Percentiles rank a stretch among this genome's conserved stretches.
These are phyloP conservation scores for Ambrosiella cleistominuta DNA, from an alignment of 2,329 filamentous ascomycete genomes.

Conservation along the genomic window DNA sequence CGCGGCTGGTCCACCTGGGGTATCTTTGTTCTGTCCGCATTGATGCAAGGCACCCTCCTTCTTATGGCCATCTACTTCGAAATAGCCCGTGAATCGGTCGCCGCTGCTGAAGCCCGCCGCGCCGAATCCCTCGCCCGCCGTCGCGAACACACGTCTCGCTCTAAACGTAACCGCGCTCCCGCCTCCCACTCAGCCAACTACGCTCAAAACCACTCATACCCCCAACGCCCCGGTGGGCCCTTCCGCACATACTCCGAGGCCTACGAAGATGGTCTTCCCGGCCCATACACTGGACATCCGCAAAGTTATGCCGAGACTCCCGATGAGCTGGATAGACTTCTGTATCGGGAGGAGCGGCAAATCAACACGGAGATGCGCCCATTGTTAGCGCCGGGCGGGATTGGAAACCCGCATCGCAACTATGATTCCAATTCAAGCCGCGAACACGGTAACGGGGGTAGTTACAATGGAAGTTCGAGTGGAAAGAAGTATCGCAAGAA, in stretches of 20 bases:
- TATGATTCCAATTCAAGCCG: neutral
- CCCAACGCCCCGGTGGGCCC: conserved; percentile 21
- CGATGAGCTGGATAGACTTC: conserved; percentile 32
- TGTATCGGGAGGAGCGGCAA: conserved; percentile 33
- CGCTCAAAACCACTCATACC: conserved; percentile 9
- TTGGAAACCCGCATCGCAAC: conserved; percentile 25
- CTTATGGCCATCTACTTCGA: conserved; percentile 67
- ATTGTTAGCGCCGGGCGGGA: conserved; percentile 31
- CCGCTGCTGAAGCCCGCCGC: conserved; percentile 17
- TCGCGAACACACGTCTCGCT: conserved; percentile 15
- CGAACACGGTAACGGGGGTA: neutral
- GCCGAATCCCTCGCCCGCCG: conserved; percentile 19
- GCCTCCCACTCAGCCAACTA: conserved; percentile 2
- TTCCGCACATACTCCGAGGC: conserved; percentile 31
- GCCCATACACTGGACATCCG: conserved; percentile 33
- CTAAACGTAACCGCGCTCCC: conserved; percentile 18
- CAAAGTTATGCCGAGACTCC: conserved; percentile 34
- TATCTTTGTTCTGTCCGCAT: conserved; percentile 71
- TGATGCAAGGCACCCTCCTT: conserved; percentile 67
- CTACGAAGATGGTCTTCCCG: conserved; percentile 32
- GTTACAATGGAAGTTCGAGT: neutral
- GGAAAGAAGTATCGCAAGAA: conserved; percentile 2
- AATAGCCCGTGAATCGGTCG: conserved; percentile 19
- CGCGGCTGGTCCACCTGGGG: conserved; percentile 93
- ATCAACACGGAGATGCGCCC: conserved; percentile 33